Conservation (phyloP, 2,329 filamentous ascomycete genomes). For the Aspergillus texensis region DNA sequence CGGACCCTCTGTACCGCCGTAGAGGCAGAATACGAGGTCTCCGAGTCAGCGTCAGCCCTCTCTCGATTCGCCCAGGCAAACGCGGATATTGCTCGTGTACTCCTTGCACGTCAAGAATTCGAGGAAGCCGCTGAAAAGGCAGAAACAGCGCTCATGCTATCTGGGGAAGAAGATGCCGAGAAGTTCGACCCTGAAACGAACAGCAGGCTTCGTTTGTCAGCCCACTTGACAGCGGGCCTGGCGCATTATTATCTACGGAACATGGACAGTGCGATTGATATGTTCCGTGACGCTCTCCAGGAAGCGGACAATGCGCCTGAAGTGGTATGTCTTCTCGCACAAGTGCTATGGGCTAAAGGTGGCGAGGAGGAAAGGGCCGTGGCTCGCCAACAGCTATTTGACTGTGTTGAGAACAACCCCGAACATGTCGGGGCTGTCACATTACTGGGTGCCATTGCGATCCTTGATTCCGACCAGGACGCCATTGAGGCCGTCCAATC, state of each 20-base stretch:
- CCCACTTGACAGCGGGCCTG: slow-evolving; percentile 82
- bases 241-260: slow-evolving; percentile 73
- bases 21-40: slow-evolving; percentile 81
- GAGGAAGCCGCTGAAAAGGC: slow-evolving; percentile 75
- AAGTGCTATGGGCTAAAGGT: slow-evolving; percentile 91
- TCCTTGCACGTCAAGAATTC: slow-evolving; percentile 70
- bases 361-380: slow-evolving; percentile 72
- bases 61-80: slow-evolving; percentile 80
- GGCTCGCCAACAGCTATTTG: slow-evolving; percentile 78
- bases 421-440: slow-evolving; percentile 79
- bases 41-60: slow-evolving; percentile 74
- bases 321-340: slow-evolving; percentile 81
- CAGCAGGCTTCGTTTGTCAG: slow-evolving; percentile 74
- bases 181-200: slow-evolving; percentile 65
- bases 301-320: slow-evolving; percentile 79
- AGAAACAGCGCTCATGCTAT: slow-evolving; percentile 77
- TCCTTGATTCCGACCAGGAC: slow-evolving; percentile 78
- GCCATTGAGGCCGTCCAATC: slow-evolving; percentile 77
- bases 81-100: slow-evolving; percentile 81
- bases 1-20: slow-evolving; percentile 68
- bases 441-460: slow-evolving; percentile 79
- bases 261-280: slow-evolving; percentile 70
- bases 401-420: slow-evolving; percentile 72
- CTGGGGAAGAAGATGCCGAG: slow-evolving; percentile 69
- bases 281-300: slow-evolving; percentile 77